Conservation (phyloP, 208 protist genomes). For the Crithidia bombi region DNA sequence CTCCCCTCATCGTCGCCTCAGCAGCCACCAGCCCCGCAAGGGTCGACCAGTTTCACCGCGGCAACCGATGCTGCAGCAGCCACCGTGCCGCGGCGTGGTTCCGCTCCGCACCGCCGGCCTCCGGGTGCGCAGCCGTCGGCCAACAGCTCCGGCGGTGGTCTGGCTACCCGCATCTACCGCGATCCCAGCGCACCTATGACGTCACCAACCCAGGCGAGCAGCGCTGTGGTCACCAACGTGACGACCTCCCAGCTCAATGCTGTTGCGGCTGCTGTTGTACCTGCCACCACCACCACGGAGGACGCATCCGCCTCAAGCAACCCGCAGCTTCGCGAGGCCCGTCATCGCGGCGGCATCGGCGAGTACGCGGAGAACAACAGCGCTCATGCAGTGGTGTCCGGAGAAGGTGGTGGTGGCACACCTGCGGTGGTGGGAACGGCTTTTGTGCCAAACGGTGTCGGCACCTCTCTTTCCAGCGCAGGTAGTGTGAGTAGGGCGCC, state of each 20-base stretch:
- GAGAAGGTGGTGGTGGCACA: neutral
- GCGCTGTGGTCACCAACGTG: neutral
- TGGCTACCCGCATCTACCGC: slow-evolving; percentile 34
- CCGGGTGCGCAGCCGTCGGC: slow-evolving; percentile 9
- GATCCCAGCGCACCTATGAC: slow-evolving; percentile 13
- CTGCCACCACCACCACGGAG: neutral
- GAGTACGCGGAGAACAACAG: neutral
- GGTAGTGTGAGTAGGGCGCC: neutral
- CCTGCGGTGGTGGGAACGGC: slow-evolving; percentile 8
- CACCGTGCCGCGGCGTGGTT: neutral
- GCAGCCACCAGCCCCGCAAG: neutral
- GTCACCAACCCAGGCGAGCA: neutral
- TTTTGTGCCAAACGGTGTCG: slow-evolving; percentile 1
- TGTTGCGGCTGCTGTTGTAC: neutral
- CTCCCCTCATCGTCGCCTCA: neutral
- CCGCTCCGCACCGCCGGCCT: slow-evolving; percentile 13
- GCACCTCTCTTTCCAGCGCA: neutral
- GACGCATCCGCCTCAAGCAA: slow-evolving; percentile 6
- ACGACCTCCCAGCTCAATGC: neutral
- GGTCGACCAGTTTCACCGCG: neutral
- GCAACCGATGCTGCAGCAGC: neutral
- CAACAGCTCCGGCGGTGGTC: slow-evolving; percentile 13
- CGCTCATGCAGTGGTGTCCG: neutral
- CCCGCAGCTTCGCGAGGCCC: neutral
- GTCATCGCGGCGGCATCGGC: neutral